These are phyloP conservation scores for Tuber microsphaerosporum DNA, from an alignment of 495 filamentous ascomycete species.

Conservation along the genomic window DNA sequence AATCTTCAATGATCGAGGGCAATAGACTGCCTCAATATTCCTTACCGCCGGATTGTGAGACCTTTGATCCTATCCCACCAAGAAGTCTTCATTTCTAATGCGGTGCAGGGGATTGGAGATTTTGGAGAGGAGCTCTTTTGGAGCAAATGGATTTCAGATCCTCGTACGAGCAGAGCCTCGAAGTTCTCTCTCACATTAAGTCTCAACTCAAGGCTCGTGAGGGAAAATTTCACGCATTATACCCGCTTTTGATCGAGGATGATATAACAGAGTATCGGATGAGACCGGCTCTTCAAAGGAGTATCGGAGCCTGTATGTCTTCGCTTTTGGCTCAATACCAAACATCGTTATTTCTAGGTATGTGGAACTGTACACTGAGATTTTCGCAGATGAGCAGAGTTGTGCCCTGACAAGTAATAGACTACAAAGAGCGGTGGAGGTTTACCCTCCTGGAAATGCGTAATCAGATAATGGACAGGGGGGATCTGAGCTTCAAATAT, in stretches of 20 bases:
- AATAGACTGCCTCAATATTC: neutral
- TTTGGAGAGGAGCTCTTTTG: too few relatives aligned
- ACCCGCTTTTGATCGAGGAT: neutral
- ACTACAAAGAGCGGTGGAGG: neutral
- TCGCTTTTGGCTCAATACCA: neutral
- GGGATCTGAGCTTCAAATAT: too few relatives aligned
- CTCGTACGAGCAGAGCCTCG: too few relatives aligned
- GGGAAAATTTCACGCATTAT: neutral
- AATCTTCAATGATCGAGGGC: neutral
- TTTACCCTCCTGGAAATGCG: neutral
- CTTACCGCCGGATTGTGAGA: neutral
- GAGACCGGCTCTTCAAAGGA: neutral
- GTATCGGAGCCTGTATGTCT: neutral
- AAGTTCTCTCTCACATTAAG: neutral
- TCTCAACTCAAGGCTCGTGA: neutral
- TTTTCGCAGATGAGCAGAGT: neutral
- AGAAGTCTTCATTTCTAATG: neutral
- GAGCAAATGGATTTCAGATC: too few relatives aligned
- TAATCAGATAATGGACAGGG: neutral
- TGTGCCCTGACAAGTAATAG: conserved; percentile 9
- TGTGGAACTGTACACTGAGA: neutral
- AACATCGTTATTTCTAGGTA: conserved; percentile 11
- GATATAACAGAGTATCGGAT: neutral
- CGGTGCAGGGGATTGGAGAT: neutral
- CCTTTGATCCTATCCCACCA: neutral